A percentile compares a stretch with the other conserved stretches of the same genome.
Evolutionary conservation across 139 green algal genomes (phyloP).

Genomic region (Coelastrella sp.): DNA sequence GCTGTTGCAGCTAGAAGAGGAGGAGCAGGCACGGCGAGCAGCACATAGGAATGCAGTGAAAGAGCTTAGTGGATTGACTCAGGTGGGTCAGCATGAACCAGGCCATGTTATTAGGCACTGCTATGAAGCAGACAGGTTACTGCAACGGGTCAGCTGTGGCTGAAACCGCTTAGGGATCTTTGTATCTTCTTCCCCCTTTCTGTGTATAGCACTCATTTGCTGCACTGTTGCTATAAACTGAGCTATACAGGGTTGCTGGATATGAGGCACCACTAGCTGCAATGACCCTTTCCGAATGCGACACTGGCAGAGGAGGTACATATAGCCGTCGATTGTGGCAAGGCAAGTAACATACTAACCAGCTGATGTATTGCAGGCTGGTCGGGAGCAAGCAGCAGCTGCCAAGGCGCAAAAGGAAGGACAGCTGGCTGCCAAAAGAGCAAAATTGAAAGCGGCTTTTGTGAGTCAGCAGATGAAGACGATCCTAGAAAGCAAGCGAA

Average conservation of each 20-base stretch:
- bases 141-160: too few relatives aligned
- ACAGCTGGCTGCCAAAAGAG: constrained; percentile 54
- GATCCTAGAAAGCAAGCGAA: constrained; percentile 10
- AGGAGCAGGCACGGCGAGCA: constrained; percentile 36
- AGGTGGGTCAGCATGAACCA: not conserved
- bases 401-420: constrained; percentile 53
- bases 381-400: constrained; percentile 51
- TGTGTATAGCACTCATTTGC: too few relatives aligned
- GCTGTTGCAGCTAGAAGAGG: constrained; percentile 46
- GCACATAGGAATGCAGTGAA: constrained; percentile 33
- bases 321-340: too few relatives aligned
- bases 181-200: too few relatives aligned
- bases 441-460: constrained; percentile 72
- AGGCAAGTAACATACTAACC: not conserved
- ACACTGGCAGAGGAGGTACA: too few relatives aligned
- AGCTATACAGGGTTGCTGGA: too few relatives aligned
- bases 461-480: constrained; percentile 63
- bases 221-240: too few relatives aligned
- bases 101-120: not conserved
- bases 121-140: too few relatives aligned
- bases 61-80: constrained; percentile 23
- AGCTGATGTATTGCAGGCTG: constrained; percentile 60
- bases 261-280: too few relatives aligned
- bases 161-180: too few relatives aligned
- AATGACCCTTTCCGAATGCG: too few relatives aligned